A percentile compares a stretch with the other conserved stretches of the same genome.
Evolutionary conservation across 805 yeast genomes (phyloP).

Genomic region (Zygoascus biomembranicola): DNA sequence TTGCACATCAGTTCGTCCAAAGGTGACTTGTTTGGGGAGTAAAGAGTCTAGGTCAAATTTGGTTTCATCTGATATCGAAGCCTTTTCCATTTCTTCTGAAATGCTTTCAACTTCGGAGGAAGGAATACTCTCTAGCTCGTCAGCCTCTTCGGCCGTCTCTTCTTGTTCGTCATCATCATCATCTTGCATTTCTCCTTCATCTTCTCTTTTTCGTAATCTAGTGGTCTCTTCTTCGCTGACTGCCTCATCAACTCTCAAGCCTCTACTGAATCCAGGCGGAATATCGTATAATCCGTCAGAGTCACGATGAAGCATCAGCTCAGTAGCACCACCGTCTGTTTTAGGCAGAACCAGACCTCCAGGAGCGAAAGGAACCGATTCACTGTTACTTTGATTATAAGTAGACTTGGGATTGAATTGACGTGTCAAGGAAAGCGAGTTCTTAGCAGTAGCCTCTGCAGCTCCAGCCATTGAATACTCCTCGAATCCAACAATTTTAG

Average conservation of each 20-base stretch:
- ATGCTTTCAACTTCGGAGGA: conserved; percentile 11
- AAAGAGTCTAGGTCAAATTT: conserved; percentile 34
- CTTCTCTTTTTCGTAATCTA: conserved; percentile 10
- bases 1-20: conserved; percentile 33
- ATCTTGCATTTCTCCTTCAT: conserved; percentile 15
- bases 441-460: conserved; percentile 47
- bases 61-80: neutral
- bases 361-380: conserved; percentile 82
- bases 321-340: conserved; percentile 21
- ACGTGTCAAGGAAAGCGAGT: conserved; percentile 67
- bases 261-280: conserved; percentile 77
- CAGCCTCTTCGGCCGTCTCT: conserved; percentile 8
- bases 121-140: conserved; percentile 5
- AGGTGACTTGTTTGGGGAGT: conserved; percentile 43
- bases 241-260: conserved; percentile 42
- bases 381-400: conserved; percentile 58
- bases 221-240: conserved; percentile 28
- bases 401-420: conserved; percentile 55
- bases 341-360: conserved; percentile 54
- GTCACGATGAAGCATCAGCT: conserved; percentile 50
- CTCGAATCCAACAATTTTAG: conserved; percentile 50
- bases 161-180: conserved; percentile 14
- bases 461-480: conserved; percentile 46
- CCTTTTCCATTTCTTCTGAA: conserved; percentile 5
- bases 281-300: conserved; percentile 67